Conservation (phyloP, 2,329 filamentous ascomycete genomes). For the Pyricularia sp. region DNA sequence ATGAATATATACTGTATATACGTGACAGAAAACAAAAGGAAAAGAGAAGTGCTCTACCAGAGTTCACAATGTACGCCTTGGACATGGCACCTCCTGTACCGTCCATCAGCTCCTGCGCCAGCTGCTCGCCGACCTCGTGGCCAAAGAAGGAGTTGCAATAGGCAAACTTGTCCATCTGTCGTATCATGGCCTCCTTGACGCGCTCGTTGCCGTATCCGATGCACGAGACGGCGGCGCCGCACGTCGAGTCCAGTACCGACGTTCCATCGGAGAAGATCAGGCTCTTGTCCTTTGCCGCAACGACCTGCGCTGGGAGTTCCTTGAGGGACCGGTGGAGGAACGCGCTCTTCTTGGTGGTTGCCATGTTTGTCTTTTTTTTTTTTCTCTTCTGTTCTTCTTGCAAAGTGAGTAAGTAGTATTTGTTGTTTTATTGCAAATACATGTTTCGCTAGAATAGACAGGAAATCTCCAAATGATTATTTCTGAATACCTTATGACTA, state of each 20-base stretch:
- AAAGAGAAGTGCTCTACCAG: conserved; percentile 14
- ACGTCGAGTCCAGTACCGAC: conserved; percentile 29
- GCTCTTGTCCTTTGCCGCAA: conserved; percentile 17
- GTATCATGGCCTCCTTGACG: conserved; percentile 25
- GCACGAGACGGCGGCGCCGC: conserved; percentile 32
- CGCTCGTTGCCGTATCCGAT: conserved; percentile 29
- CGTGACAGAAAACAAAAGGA: not conserved
- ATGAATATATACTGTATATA: not conserved
- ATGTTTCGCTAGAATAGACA: not conserved
- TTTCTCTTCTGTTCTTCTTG: not conserved
- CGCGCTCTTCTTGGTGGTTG: not conserved
- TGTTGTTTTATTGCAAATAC: not conserved
- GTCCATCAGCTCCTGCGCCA: conserved; percentile 23
- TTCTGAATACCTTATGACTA: not conserved
- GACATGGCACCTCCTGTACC: conserved; percentile 23
- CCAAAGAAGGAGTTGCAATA: conserved; percentile 33
- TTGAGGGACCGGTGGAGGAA: not conserved
- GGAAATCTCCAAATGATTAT: not conserved
- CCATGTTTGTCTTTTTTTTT: not conserved
- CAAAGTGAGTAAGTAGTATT: not conserved
- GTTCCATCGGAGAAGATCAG: conserved; percentile 26
- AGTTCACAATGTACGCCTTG: conserved; percentile 24
- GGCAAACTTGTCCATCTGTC: conserved; percentile 25
- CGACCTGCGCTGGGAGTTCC: not conserved
- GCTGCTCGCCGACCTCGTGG: conserved; percentile 23